Percentiles rank a stretch among this genome's conserved stretches.
Evolutionary conservation across 192 early-diverging fungal genomes (phyloP).

Genomic region (Coemansia sp.): DNA sequence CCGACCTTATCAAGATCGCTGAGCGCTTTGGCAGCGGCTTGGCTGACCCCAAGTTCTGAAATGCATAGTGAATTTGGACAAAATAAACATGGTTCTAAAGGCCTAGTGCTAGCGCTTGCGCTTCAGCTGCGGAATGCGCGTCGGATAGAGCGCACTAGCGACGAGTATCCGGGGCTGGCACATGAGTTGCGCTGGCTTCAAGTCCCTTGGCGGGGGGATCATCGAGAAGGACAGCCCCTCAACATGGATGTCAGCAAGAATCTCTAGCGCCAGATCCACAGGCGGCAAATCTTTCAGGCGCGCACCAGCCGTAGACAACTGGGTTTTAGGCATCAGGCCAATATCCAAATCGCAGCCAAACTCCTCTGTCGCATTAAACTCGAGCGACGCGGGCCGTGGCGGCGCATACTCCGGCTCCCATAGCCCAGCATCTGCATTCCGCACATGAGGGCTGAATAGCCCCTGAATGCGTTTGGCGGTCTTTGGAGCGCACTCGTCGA

Average conservation of each 20-base stretch:
- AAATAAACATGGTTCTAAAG: background rate
- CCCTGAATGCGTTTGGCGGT: conserved; percentile 28
- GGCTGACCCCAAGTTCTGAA: conserved; percentile 5
- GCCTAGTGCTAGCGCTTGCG: conserved; percentile 33
- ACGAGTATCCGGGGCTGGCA: conserved; percentile 19
- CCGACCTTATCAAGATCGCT: conserved; percentile 85
- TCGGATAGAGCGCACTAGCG: conserved; percentile 28
- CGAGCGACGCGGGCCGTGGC: background rate
- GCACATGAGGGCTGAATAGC: conserved; percentile 17
- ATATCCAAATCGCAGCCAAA: conserved; percentile 44
- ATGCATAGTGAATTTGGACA: background rate
- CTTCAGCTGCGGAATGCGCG: conserved; percentile 47
- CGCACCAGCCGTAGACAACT: conserved; percentile 10
- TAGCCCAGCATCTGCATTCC: conserved; percentile 10
- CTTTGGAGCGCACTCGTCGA: conserved; percentile 14
- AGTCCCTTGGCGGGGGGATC: conserved; percentile 7
- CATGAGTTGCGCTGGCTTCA: background rate
- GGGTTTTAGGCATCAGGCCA: conserved; percentile 31
- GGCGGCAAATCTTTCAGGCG: conserved; percentile 13
- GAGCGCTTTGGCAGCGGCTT: conserved; percentile 54
- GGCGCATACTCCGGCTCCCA: conserved; percentile 48
- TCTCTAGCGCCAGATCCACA: conserved; percentile 24
- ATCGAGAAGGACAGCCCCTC: background rate
- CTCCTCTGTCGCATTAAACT: conserved; percentile 16
- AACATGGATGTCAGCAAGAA: conserved; percentile 16